These are phyloP conservation scores for Yamadazyma insecticola DNA, from an alignment of 805 yeast species.

Conservation along the genomic window DNA sequence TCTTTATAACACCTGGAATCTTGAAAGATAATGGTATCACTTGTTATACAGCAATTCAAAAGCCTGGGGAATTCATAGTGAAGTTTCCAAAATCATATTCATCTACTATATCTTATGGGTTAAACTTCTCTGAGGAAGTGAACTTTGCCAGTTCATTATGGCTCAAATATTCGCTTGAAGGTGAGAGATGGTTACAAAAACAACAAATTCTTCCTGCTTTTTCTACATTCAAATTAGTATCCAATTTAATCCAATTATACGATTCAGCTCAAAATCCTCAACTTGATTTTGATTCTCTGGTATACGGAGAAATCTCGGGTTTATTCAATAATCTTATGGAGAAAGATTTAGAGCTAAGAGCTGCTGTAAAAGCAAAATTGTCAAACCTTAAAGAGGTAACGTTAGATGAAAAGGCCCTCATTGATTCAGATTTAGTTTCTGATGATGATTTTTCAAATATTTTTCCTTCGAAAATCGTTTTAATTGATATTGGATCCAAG, in stretches of 20 bases:
- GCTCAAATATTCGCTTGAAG: constrained; percentile 46
- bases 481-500: constrained; percentile 23
- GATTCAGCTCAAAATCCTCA: constrained; percentile 22
- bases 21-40: constrained; percentile 47
- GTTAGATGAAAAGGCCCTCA: constrained; percentile 25
- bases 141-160: constrained; percentile 55
- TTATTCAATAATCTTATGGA: constrained; percentile 30
- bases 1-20: constrained; percentile 45
- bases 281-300: constrained; percentile 28
- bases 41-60: constrained; percentile 47
- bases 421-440: constrained; percentile 39
- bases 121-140: constrained; percentile 51
- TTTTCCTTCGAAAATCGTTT: constrained; percentile 52
- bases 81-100: constrained; percentile 55
- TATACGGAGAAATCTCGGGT: constrained; percentile 28
- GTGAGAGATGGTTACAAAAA: constrained; percentile 46
- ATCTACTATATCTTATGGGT: constrained; percentile 49
- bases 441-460: constrained; percentile 49
- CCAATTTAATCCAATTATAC: constrained; percentile 42
- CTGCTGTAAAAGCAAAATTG: constrained; percentile 20
- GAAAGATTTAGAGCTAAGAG: constrained; percentile 42
- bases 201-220: constrained; percentile 50
- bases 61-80: constrained; percentile 57
- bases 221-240: constrained; percentile 44
- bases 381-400: constrained; percentile 25